These are phyloP conservation scores for Paratinospora sagittata DNA, from an alignment of 164 flowering plant species.

Conservation along the genomic window DNA sequence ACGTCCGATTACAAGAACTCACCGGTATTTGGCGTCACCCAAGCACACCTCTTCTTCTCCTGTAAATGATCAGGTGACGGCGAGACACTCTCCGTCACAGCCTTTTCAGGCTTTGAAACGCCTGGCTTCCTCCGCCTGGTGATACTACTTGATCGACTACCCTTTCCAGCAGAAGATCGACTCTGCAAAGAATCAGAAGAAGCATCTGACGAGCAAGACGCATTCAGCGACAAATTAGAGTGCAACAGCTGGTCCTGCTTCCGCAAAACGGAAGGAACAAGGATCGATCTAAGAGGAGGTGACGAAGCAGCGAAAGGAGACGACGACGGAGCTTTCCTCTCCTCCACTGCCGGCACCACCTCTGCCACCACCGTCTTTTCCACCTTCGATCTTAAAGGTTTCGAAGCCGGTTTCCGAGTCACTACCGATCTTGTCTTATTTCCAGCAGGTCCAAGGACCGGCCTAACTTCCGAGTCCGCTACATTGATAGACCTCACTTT, in stretches of 20 bases:
- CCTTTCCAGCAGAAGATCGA: constrained; percentile 52
- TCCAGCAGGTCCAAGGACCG: constrained; percentile 10
- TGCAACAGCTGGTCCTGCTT: constrained; percentile 31
- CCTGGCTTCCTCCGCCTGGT: constrained; percentile 35
- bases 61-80: constrained; percentile 20
- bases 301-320: constrained; percentile 26
- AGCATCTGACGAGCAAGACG: constrained; percentile 64
- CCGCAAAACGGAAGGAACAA: constrained; percentile 31
- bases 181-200: constrained; percentile 64
- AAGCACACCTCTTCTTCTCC: constrained; percentile 60
- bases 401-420: not conserved
- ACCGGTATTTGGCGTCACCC: constrained; percentile 82
- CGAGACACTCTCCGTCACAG: constrained; percentile 15
- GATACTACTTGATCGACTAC: constrained; percentile 20
- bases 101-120: constrained; percentile 25
- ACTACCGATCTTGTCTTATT: constrained; percentile 1
- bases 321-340: constrained; percentile 22
- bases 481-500: constrained; percentile 1
- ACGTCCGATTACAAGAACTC: not conserved
- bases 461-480: constrained; percentile 1
- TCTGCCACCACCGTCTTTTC: not conserved
- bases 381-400: not conserved
- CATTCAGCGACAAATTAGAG: constrained; percentile 46
- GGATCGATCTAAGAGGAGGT: constrained; percentile 14
- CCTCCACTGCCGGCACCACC: constrained; percentile 10